A percentile compares a stretch with the other conserved stretches of the same genome.
Evolutionary conservation across 352 stramenopile species (phyloP).

Genomic region (Globisporangium cystogenes): DNA sequence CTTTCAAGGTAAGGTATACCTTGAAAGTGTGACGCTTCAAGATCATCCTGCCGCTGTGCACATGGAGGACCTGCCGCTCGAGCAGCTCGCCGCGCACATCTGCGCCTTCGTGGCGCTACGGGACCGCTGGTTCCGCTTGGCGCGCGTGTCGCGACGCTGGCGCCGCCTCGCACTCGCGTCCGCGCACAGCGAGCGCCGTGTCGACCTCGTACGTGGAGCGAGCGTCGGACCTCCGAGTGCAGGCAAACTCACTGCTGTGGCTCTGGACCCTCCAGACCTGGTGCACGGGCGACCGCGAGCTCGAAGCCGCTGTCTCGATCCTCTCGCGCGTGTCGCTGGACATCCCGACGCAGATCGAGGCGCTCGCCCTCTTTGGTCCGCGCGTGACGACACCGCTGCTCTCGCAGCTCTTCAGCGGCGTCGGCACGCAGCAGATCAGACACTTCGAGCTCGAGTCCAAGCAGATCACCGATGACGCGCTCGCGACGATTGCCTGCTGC

Average conservation of each 20-base stretch:
- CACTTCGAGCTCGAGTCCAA: slow-evolving; percentile 70
- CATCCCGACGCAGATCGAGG: slow-evolving; percentile 29
- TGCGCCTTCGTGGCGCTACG: slow-evolving; percentile 52
- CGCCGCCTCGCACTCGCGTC: slow-evolving; percentile 47
- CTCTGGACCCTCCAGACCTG: slow-evolving; percentile 34
- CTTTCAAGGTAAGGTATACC: no score
- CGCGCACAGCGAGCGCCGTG: slow-evolving; percentile 32
- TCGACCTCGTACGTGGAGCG: slow-evolving; percentile 45
- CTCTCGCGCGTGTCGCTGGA: slow-evolving; percentile 13
- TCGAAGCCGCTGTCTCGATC: slow-evolving; percentile 33
- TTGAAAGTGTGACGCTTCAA: no score
- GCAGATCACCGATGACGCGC: slow-evolving; percentile 42
- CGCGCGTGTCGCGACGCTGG: slow-evolving; percentile 54
- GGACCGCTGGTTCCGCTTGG: slow-evolving; percentile 48
- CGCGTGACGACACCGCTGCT: slow-evolving; percentile 43
- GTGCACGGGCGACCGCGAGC: slow-evolving; percentile 59
- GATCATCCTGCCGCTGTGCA: neutral
- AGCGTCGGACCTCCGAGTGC: neutral
- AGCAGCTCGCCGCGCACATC: slow-evolving; percentile 35
- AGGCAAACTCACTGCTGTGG: no score
- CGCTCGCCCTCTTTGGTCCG: slow-evolving; percentile 55
- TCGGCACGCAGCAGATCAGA: slow-evolving; percentile 27
- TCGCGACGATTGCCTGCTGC: slow-evolving; percentile 36
- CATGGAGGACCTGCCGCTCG: slow-evolving; percentile 38
- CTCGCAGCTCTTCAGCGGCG: slow-evolving; percentile 28